phyloP scores from a whole-genome alignment of 176 grass and related monocot species.

The Phyllostachys edulis region DNA sequence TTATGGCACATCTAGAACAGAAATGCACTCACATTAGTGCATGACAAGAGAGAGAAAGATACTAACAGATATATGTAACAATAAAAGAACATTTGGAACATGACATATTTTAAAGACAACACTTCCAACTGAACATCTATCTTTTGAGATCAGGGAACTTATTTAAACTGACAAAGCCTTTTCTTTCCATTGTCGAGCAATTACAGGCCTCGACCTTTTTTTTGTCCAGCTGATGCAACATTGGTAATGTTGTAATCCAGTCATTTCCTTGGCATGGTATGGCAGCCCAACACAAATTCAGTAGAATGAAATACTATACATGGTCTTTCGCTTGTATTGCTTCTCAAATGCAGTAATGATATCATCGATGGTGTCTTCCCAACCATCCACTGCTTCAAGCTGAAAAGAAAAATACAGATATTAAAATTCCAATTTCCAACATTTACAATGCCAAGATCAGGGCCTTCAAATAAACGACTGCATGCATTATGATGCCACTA shows the following conservation, averaged over 20 bases:
- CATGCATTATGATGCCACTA: too few relatives aligned
- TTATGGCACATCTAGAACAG: not conserved
- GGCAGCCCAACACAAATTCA: not conserved
- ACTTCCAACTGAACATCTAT: not conserved
- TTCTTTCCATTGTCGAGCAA: too few relatives aligned
- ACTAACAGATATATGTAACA: not conserved
- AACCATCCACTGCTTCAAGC: constrained; percentile 47
- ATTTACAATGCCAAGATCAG: not conserved
- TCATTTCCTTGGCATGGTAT: not conserved
- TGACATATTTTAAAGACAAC: not conserved
- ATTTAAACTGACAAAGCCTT: not conserved
- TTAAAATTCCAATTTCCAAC: not conserved
- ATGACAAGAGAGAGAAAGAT: not conserved
- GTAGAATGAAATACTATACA: constrained; percentile 57
- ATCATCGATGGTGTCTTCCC: constrained; percentile 57
- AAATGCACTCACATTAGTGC: not conserved
- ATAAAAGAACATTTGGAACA: not conserved
- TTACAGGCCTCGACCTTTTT: not conserved
- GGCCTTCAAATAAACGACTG: too few relatives aligned
- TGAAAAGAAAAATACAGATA: not conserved
- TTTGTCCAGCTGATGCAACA: not conserved
- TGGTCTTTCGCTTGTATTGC: constrained; percentile 47
- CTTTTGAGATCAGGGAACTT: not conserved
- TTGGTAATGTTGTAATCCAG: not conserved
- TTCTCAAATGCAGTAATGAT: constrained; percentile 49